phyloP scores from a whole-genome alignment of 305 asterid species.

The Coffea humblotiana region DNA sequence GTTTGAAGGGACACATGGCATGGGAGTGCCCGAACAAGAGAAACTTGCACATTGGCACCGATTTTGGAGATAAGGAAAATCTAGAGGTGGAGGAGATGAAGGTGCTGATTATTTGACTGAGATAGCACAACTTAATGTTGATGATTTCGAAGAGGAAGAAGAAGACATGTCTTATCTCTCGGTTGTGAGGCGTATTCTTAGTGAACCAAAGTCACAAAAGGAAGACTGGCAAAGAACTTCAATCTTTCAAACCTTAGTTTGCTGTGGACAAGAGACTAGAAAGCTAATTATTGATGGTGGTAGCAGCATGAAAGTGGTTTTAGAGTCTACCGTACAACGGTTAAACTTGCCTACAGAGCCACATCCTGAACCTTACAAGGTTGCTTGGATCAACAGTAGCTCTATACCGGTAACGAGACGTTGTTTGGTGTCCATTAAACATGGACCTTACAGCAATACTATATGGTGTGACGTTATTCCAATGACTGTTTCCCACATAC shows the following conservation, averaged over 20 bases:
- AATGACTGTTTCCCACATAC: neutral
- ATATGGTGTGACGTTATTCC: neutral
- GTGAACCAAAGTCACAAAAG: neutral
- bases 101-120: neutral
- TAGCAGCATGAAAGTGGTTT: neutral
- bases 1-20: too few species aligned
- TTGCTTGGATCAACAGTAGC: neutral
- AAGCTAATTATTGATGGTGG: neutral
- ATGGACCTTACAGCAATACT: neutral
- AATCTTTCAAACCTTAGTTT: neutral
- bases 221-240: neutral
- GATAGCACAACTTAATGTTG: neutral
- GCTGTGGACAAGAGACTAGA: neutral
- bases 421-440: neutral
- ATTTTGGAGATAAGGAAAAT: too few species aligned
- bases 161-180: neutral
- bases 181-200: neutral
- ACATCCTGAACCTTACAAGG: neutral
- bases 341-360: neutral
- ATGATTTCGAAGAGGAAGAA: neutral
- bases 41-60: fast-evolving
- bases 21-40: neutral
- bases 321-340: neutral
- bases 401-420: neutral
- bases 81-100: neutral